Conservation (phyloP, 164 flowering plant species). For the Piper betle region DNA sequence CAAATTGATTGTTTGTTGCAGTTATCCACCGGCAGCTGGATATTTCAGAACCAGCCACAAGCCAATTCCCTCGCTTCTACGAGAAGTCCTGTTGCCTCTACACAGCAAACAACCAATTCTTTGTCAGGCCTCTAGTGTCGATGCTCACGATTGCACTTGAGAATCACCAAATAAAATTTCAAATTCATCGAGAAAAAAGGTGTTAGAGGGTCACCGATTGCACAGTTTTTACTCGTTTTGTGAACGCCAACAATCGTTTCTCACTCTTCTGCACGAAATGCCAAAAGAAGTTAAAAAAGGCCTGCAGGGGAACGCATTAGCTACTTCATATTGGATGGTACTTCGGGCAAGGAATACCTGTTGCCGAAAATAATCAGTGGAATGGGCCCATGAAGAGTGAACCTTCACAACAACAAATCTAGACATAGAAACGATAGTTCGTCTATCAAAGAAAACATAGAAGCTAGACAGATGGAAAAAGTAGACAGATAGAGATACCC, state of each 20-base stretch:
- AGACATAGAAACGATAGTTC: too few relatives aligned
- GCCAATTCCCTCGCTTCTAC: constrained; percentile 80
- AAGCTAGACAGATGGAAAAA: neutral
- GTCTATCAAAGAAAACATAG: constrained; percentile 12
- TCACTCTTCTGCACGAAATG: constrained; percentile 50
- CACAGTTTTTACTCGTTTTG: constrained; percentile 55
- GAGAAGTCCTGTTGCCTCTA: constrained; percentile 53
- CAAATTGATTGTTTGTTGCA: constrained; percentile 51
- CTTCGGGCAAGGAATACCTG: constrained; percentile 29
- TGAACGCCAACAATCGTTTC: constrained; percentile 77
- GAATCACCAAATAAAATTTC: neutral
- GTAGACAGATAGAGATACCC: neutral
- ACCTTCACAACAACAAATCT: constrained; percentile 94
- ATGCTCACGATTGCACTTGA: neutral
- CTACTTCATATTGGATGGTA: neutral
- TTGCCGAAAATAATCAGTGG: constrained; percentile 54
- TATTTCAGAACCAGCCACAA: constrained; percentile 87
- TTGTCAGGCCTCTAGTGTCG: neutral
- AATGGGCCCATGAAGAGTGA: constrained; percentile 84
- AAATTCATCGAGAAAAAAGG: neutral
- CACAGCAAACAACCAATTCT: neutral
- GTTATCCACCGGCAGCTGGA: constrained; percentile 72
- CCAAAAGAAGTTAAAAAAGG: neutral
- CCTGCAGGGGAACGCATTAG: neutral
- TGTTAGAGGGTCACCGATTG: constrained; percentile 57